Evolutionary conservation across 1,284 basidiomycete genomes (phyloP).

Genomic region (Boletus sp.): DNA sequence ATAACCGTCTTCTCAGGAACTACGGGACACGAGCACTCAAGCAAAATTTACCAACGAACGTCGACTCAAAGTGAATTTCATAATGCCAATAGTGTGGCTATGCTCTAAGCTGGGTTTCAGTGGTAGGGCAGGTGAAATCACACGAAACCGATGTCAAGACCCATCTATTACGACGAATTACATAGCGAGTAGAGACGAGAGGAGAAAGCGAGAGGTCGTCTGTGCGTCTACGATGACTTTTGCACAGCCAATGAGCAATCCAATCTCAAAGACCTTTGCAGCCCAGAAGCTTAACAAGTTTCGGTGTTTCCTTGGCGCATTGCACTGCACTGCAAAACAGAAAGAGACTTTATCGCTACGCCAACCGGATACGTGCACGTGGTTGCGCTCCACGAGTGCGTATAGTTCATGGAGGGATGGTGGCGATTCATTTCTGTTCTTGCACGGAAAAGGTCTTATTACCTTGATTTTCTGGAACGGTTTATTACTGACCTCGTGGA

Average conservation of each 20-base stretch:
- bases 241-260: too few species aligned
- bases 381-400: neutral
- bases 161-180: neutral
- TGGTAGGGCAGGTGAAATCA: neutral
- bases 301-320: neutral
- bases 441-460: conserved; percentile 4
- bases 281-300: conserved; percentile 1
- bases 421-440: neutral
- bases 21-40: neutral
- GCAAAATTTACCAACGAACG: neutral
- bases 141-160: neutral
- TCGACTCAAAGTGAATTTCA: neutral
- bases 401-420: conserved; percentile 6
- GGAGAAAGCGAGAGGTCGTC: neutral
- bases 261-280: neutral
- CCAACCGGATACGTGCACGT: conserved; percentile 6
- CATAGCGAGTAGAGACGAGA: neutral
- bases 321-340: conserved; percentile 7
- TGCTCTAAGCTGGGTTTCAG: neutral
- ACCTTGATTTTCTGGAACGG: neutral
- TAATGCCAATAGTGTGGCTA: neutral
- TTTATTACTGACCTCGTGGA: neutral
- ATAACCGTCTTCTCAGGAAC: neutral
- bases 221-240: neutral
- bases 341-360: neutral